Evolutionary conservation across 106 monocot genomes (phyloP).

Genomic region (Hemerocallis citrina): DNA sequence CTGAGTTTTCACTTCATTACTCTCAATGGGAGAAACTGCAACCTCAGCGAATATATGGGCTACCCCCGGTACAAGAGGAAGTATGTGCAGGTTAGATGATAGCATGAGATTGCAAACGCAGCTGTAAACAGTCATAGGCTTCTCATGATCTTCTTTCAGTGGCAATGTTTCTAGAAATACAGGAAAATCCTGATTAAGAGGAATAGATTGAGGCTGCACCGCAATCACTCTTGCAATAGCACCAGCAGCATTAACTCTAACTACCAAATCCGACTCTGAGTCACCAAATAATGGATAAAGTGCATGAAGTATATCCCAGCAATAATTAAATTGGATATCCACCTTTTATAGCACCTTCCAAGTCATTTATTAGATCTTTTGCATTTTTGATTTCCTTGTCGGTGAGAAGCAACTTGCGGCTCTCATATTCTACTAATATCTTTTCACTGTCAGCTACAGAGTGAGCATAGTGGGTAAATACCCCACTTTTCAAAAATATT

Average conservation of each 20-base stretch:
- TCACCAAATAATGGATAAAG: constrained; percentile 83
- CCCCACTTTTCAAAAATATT: no score
- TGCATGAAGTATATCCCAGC: constrained; percentile 70
- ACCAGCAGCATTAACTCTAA: constrained; percentile 96
- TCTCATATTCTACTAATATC: no score
- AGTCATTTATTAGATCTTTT: no score
- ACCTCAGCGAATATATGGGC: constrained; percentile 73
- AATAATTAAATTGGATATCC: no score
- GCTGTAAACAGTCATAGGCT: constrained; percentile 73
- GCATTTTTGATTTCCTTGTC: no score
- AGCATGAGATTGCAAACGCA: constrained; percentile 67
- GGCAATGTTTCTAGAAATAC: constrained; percentile 91
- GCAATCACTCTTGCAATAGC: constrained; percentile 97
- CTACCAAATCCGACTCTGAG: constrained; percentile 74
- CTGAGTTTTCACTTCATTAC: constrained; percentile 54
- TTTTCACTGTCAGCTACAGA: no score
- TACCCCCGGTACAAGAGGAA: constrained; percentile 73
- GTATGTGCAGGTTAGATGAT: constrained; percentile 82
- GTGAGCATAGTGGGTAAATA: no score
- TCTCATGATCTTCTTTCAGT: constrained; percentile 81
- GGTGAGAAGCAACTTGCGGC: no score
- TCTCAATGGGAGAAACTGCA: constrained; percentile 53
- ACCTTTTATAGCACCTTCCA: no score
- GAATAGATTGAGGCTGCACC: constrained; percentile 86
- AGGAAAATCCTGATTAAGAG: constrained; percentile 85